Evolutionary conservation across 768 basidiomycete genomes (phyloP).

Genomic region (Boletus edulis): DNA sequence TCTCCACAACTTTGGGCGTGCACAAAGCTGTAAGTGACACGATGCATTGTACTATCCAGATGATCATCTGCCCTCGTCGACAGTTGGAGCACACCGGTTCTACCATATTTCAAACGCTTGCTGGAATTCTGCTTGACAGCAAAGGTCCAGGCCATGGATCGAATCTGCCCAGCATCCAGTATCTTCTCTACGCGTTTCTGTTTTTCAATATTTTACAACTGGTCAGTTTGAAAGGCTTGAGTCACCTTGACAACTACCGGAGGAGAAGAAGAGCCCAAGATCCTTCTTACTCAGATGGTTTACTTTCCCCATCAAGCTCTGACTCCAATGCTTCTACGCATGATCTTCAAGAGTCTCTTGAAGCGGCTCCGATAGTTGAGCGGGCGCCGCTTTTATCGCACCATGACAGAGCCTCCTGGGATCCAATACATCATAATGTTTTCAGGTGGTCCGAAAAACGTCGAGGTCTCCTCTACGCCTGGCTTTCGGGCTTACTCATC

Average conservation of each 20-base stretch:
- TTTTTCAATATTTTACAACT: constrained; percentile 57
- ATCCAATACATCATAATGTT: constrained; percentile 10
- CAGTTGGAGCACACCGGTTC: constrained; percentile 76
- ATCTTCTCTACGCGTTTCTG: constrained; percentile 56
- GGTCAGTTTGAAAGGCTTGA: constrained; percentile 47
- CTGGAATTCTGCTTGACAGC: constrained; percentile 65
- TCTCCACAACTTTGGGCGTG: constrained; percentile 74
- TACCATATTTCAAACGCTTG: constrained; percentile 67
- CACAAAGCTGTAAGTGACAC: constrained; percentile 66
- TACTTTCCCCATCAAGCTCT: background rate
- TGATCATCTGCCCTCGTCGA: background rate
- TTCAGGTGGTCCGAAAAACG: constrained; percentile 35
- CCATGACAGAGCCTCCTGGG: background rate
- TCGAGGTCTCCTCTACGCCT: constrained; percentile 52
- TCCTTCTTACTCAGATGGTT: constrained; percentile 15
- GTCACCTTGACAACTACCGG: constrained; percentile 45
- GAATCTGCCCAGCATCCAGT: constrained; percentile 36
- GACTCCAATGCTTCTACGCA: background rate
- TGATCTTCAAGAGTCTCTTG: background rate
- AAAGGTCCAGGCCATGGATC: background rate
- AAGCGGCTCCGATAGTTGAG: constrained; percentile 1
- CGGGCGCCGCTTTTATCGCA: constrained; percentile 14
- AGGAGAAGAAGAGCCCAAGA: constrained; percentile 22
- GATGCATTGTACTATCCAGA: background rate
- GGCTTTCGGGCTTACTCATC: constrained; percentile 42